phyloP scores from a whole-genome alignment of 192 early-diverging fungal species.

The Entomortierella lignicola region DNA sequence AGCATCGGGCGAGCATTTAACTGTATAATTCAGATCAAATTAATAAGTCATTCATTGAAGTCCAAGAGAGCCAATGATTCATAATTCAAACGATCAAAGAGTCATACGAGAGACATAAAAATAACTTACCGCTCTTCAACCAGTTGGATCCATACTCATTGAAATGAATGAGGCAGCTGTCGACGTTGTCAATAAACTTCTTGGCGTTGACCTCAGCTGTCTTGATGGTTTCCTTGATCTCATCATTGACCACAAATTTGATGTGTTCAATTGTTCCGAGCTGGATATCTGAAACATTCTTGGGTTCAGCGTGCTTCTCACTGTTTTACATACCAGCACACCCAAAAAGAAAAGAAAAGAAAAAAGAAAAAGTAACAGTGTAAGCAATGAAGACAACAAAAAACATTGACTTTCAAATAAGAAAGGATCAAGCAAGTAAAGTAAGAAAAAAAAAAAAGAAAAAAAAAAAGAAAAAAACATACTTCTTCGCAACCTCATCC shows the following conservation, averaged over 20 bases:
- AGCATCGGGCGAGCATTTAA: slow-evolving; percentile 87
- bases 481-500: slow-evolving; percentile 75
- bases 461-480: slow-evolving; percentile 25
- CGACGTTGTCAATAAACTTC: slow-evolving; percentile 75
- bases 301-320: slow-evolving; percentile 67
- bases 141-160: slow-evolving; percentile 84
- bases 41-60: too few relatives aligned
- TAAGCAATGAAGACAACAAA: too few relatives aligned
- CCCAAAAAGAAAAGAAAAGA: too few relatives aligned
- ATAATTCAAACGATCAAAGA: background rate
- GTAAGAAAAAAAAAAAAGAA: background rate
- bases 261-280: slow-evolving; percentile 72
- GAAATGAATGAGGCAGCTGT: slow-evolving; percentile 76
- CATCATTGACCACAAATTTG: slow-evolving; percentile 73
- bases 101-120: too few relatives aligned
- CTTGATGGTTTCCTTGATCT: slow-evolving; percentile 65
- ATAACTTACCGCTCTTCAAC: slow-evolving; percentile 75
- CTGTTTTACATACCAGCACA: slow-evolving; percentile 3
- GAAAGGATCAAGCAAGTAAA: too few relatives aligned
- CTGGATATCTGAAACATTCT: slow-evolving; percentile 27
- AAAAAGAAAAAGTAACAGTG: background rate
- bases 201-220: slow-evolving; percentile 73
- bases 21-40: slow-evolving; percentile 22
- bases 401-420: too few relatives aligned
- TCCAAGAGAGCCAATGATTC: background rate